Base-by-base conservation (phyloP, 768 basidiomycete species). In the Suillus weaverae region DNA sequence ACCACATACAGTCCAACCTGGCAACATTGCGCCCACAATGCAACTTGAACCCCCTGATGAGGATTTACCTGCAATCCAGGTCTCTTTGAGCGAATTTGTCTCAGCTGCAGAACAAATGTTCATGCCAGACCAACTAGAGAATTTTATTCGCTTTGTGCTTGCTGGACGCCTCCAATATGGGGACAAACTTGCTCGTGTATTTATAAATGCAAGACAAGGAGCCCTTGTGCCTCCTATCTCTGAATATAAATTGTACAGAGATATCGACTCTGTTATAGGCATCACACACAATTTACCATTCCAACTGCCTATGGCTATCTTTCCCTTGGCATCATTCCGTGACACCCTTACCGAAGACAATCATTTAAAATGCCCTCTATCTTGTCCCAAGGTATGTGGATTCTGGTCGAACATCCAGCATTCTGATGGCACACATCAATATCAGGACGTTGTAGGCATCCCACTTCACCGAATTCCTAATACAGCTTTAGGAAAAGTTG, bases 381-480 rank as follows among this genome's bases (percentile, higher is more conserved):
- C 46, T 22, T 46, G 20, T n/a, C 46, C 46, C 4, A n/a, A 46
- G 46, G 46, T 46, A 13, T 4, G 44, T 10, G 0, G 4, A 22
- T 10, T 46, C 9, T 0, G 2, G 4, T 46, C 46, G 22, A 11
- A 46, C 11, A 22, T 5, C n/a, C 46, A 46, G 46, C 1, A 46
- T 46, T 46, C 22, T 46, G 10, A 46, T 4, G 5, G 11, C 4
- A 4, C 11, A 22, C 11, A 0, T 22, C 16, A 10, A 36, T 43
- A 46, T 9, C 20, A 46, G 46, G 9, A 46, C 13, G 46, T 46
- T 4, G 11, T 22, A 5, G 46, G 46, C 63, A 3, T 48, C 14
- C 56, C 65, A 1, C 57, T 66, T 39, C 48, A 63, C 39, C 33
- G 14, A 11, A 63, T 66, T 41, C 65, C 65, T 2, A 66, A 66